Percentiles rank a stretch among this genome's conserved stretches.
These are phyloP conservation scores for Lentinula raphanica DNA, from an alignment of 768 basidiomycete genomes.

Conservation along the genomic window DNA sequence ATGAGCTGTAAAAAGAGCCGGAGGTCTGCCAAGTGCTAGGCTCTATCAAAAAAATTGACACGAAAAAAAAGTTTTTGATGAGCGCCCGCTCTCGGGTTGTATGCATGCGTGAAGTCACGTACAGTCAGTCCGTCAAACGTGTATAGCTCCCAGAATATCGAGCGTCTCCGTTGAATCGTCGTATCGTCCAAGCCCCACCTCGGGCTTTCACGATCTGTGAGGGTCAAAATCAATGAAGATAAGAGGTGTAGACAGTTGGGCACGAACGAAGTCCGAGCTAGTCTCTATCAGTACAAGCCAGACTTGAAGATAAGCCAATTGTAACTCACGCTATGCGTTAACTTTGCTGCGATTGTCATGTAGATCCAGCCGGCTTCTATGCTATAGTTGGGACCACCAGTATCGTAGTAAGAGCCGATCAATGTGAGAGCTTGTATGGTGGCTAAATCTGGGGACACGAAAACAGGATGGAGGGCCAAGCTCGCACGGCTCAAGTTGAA, in stretches of 20 bases:
- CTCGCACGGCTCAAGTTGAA: slow-evolving; percentile 13
- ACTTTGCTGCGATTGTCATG: slow-evolving; percentile 23
- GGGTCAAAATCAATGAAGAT: background rate
- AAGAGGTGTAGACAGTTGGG: background rate
- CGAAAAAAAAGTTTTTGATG: no score
- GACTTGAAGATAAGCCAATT: background rate
- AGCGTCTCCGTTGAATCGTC: slow-evolving; percentile 34
- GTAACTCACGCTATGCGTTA: slow-evolving; percentile 29
- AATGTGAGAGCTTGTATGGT: slow-evolving; percentile 15
- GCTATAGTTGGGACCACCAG: slow-evolving; percentile 15
- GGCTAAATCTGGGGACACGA: slow-evolving; percentile 6
- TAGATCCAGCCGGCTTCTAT: slow-evolving; percentile 28
- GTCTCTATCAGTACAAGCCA: background rate
- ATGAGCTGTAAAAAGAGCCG: slow-evolving; percentile 25
- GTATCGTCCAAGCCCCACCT: slow-evolving; percentile 36
- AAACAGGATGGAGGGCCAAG: slow-evolving; percentile 10
- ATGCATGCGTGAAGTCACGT: slow-evolving; percentile 2
- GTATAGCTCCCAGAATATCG: slow-evolving; percentile 44
- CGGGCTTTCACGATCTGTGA: slow-evolving; percentile 40
- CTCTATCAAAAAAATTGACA: slow-evolving; percentile 17
- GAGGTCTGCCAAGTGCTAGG: slow-evolving; percentile 29
- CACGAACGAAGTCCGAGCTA: slow-evolving; percentile 2
- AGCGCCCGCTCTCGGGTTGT: background rate
- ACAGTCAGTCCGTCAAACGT: slow-evolving; percentile 36
- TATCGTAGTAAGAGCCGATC: slow-evolving; percentile 10